Percentiles rank a stretch among this genome's conserved stretches.
Evolutionary conservation across 768 basidiomycete genomes (phyloP).

Genomic region (Lactifluus rugatus): DNA sequence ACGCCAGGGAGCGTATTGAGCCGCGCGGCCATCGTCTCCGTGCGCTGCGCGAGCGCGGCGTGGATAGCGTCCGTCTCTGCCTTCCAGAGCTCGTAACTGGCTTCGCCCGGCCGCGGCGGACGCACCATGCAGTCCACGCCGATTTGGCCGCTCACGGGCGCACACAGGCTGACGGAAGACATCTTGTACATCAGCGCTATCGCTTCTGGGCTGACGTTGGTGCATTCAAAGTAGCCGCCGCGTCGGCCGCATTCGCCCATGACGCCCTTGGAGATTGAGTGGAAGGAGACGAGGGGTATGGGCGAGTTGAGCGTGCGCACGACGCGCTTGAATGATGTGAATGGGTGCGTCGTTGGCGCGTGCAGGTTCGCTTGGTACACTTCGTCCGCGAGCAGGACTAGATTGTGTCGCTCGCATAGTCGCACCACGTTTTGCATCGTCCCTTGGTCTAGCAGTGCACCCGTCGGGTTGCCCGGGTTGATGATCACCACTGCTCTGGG

Average conservation of each 20-base stretch:
- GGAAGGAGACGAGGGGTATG: slow-evolving; percentile 86
- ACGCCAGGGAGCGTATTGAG: slow-evolving; percentile 81
- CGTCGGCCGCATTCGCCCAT: slow-evolving; percentile 95
- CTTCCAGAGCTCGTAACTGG: slow-evolving; percentile 72
- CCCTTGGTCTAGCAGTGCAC: slow-evolving; percentile 60
- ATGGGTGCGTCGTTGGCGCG: slow-evolving; percentile 52
- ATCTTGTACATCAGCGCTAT: slow-evolving; percentile 92
- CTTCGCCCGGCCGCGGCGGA: slow-evolving; percentile 68
- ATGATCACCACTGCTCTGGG: no score
- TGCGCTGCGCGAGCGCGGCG: slow-evolving; percentile 60
- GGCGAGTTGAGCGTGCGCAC: slow-evolving; percentile 57
- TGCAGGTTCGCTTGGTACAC: slow-evolving; percentile 97
- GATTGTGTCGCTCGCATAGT: slow-evolving; percentile 72
- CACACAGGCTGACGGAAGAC: slow-evolving; percentile 83
- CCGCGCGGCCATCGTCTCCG: slow-evolving; percentile 61
- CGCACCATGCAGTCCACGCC: slow-evolving; percentile 92
- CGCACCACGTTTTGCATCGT: slow-evolving; percentile 72
- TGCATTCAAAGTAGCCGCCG: slow-evolving; percentile 92
- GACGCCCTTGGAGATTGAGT: slow-evolving; percentile 95
- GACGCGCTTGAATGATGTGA: slow-evolving; percentile 91
- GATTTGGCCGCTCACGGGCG: slow-evolving; percentile 84
- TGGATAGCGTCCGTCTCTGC: slow-evolving; percentile 78
- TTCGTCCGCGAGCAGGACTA: slow-evolving; percentile 93
- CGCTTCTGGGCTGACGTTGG: slow-evolving; percentile 69
- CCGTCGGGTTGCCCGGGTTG: slow-evolving; percentile 98